Conservation (phyloP, 2,329 filamentous ascomycete species). For the Parascedosporium putredinis region DNA sequence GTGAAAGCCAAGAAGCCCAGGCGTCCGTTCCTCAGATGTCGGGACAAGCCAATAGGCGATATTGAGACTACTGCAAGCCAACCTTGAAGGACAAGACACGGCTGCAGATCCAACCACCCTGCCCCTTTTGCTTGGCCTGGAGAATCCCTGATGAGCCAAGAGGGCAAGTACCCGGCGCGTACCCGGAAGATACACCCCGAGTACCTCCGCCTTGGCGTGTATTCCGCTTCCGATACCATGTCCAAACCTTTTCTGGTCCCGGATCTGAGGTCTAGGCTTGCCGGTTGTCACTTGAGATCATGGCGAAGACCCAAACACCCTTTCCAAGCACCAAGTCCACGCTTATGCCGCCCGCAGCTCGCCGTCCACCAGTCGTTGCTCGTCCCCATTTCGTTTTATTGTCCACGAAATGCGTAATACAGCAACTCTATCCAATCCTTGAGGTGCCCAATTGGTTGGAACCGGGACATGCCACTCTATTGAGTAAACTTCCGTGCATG, state of each 20-base stretch:
- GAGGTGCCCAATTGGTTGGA: neutral
- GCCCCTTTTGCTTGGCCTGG: neutral
- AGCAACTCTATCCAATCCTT: neutral
- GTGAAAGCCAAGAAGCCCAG: no score
- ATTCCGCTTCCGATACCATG: neutral
- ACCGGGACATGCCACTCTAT: neutral
- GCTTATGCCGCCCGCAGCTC: neutral
- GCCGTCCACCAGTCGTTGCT: neutral
- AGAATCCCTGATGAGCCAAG: neutral
- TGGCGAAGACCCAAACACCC: neutral
- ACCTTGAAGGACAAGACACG: neutral
- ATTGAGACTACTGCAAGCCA: slow-evolving; percentile 1
- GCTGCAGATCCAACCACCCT: neutral
- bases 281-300: neutral
- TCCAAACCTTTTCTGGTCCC: neutral
- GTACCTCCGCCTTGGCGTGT: neutral
- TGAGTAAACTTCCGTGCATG: neutral
- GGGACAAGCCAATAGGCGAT: no score
- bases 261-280: neutral
- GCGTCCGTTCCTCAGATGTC: no score
- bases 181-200: neutral
- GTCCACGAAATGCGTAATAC: neutral
- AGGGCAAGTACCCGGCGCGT: neutral
- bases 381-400: neutral
- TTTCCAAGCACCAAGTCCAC: neutral